A percentile compares a stretch with the other conserved stretches of the same genome.
These are phyloP conservation scores for Hemileia vastatrix DNA, from an alignment of 1,284 basidiomycete species.

Conservation along the genomic window DNA sequence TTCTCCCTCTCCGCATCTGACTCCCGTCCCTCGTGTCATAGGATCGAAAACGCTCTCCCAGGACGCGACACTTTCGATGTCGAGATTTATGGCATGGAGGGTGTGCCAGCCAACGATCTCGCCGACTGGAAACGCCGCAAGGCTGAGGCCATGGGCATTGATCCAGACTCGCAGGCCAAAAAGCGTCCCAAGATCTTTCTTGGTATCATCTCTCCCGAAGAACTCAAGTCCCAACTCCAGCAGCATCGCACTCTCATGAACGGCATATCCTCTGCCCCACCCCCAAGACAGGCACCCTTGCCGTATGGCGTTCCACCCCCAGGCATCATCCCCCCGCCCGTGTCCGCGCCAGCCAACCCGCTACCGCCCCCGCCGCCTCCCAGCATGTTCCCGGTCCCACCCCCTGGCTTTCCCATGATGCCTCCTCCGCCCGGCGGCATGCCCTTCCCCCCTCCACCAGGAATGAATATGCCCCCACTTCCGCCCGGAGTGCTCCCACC, in stretches of 20 bases:
- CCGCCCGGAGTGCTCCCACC: conserved; percentile 32
- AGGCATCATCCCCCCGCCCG: conserved; percentile 7
- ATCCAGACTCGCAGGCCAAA: conserved; percentile 58
- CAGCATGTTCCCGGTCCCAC: conserved; percentile 19
- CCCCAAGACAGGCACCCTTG: conserved; percentile 31
- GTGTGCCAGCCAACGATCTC: conserved; percentile 84
- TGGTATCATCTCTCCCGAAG: conserved; percentile 57
- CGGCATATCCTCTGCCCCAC: conserved; percentile 42
- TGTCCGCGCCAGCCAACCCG: conserved; percentile 12
- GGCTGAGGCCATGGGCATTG: conserved; percentile 78
- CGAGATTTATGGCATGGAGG: conserved; percentile 99
- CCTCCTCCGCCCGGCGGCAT: conserved; percentile 32
- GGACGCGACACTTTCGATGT: conserved; percentile 96
- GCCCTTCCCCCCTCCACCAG: conserved; percentile 27
- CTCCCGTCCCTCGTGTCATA: conserved; percentile 42
- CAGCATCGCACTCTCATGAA: conserved; percentile 92
- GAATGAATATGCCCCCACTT: conserved; percentile 34
- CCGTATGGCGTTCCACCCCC: conserved; percentile 29
- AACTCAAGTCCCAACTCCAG: conserved; percentile 71
- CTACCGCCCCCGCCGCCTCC: conserved; percentile 22
- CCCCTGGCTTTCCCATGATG: conserved; percentile 28
- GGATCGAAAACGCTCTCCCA: conserved; percentile 90
- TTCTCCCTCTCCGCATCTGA: not conserved
- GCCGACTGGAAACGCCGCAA: conserved; percentile 90
- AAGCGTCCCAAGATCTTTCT: conserved; percentile 80